Percentiles rank a stretch among this genome's conserved stretches.
These are phyloP conservation scores for Leptographium galeiforme DNA, from an alignment of 2,329 filamentous ascomycete genomes.

Conservation along the genomic window DNA sequence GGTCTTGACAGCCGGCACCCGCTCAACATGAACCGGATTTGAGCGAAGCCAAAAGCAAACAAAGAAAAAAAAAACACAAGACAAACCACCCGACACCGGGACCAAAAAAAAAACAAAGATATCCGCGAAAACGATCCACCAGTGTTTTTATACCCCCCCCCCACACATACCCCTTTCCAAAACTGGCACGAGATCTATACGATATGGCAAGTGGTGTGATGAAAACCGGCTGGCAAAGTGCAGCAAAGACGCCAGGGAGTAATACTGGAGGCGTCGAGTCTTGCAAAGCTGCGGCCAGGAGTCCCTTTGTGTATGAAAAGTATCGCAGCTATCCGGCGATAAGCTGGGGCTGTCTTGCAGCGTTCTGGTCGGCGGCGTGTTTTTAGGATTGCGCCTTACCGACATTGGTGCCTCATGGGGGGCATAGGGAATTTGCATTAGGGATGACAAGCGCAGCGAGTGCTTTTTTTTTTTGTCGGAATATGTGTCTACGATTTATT, in stretches of 20 bases:
- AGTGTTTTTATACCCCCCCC: too few relatives aligned
- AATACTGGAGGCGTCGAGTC: too few relatives aligned
- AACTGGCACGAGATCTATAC: too few relatives aligned
- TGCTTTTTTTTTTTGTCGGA: constrained; percentile 6
- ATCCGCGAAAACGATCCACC: too few relatives aligned
- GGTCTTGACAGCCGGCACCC: constrained; percentile 34
- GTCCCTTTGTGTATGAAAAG: too few relatives aligned
- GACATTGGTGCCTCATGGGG: not conserved
- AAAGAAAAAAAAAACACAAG: not conserved
- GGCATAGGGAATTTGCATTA: not conserved
- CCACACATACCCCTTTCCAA: too few relatives aligned
- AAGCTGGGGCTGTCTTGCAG: not conserved
- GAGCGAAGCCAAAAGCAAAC: constrained; percentile 9
- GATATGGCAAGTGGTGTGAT: too few relatives aligned
- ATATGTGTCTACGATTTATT: constrained; percentile 5
- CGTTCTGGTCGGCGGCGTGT: not conserved
- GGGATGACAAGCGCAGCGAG: not conserved
- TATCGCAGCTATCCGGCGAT: too few relatives aligned
- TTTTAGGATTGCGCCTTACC: not conserved
- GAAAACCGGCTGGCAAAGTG: too few relatives aligned
- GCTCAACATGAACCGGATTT: constrained; percentile 43
- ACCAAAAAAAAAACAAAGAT: too few relatives aligned
- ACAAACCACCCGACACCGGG: not conserved
- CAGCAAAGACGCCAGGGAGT: too few relatives aligned
- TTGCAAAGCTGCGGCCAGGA: too few relatives aligned